Evolutionary conservation across 2,329 filamentous ascomycete genomes (phyloP).

Genomic region (Epichloe amarillans): DNA sequence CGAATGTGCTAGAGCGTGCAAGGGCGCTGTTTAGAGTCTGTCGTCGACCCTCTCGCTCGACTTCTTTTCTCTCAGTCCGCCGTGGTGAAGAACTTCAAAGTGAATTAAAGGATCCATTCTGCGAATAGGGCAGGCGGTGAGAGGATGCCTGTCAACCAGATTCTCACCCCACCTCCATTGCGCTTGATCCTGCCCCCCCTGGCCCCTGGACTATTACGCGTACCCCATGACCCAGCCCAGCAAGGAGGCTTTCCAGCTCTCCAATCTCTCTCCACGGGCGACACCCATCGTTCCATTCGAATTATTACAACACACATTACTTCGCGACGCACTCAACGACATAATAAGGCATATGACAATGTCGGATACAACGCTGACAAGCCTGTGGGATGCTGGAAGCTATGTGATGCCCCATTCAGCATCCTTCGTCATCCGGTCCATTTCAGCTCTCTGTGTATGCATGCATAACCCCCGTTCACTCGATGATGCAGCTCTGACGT

Average conservation of each 20-base stretch:
- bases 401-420: constrained; percentile 16
- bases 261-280: background rate
- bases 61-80: background rate
- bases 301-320: background rate
- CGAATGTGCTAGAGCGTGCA: background rate
- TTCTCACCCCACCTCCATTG: too few relatives aligned
- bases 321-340: background rate
- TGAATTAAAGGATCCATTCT: background rate
- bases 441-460: constrained; percentile 27
- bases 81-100: background rate
- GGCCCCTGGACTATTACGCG: background rate
- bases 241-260: background rate
- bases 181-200: background rate
- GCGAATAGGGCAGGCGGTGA: constrained; percentile 9
- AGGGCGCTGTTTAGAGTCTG: background rate
- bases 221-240: background rate
- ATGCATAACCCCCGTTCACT: background rate
- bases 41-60: background rate
- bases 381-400: constrained; percentile 14
- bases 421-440: constrained; percentile 20
- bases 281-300: background rate
- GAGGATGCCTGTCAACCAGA: background rate
- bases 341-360: constrained; percentile 8
- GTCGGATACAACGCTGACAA: constrained; percentile 12
- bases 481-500: constrained; percentile 4